These are phyloP conservation scores for Atractiella rhizophila DNA, from an alignment of 768 basidiomycete species.

Conservation along the genomic window DNA sequence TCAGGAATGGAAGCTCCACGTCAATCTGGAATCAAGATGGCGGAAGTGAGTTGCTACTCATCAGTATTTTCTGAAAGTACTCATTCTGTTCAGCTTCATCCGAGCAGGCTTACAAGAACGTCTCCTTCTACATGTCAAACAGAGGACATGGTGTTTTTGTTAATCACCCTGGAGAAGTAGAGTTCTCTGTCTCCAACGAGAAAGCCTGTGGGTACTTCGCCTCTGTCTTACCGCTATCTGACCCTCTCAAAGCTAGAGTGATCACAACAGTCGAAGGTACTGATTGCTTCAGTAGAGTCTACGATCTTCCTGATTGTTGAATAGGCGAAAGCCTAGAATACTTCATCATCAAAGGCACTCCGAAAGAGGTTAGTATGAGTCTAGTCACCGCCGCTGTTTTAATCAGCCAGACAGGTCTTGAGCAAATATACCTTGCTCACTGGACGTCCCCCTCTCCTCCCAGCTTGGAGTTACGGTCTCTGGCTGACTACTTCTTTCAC, in stretches of 20 bases:
- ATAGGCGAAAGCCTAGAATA: slow-evolving; percentile 37
- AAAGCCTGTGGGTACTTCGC: no score
- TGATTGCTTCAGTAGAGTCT: no score
- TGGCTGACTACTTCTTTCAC: slow-evolving; percentile 37
- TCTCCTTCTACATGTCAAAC: slow-evolving; percentile 19
- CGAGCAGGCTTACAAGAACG: slow-evolving; percentile 21
- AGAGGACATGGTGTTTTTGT: slow-evolving; percentile 46
- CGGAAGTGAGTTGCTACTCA: slow-evolving; percentile 27
- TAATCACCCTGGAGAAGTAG: slow-evolving; percentile 40
- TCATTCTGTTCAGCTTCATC: no score
- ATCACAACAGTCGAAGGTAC: slow-evolving; percentile 35
- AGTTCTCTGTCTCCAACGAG: slow-evolving; percentile 33
- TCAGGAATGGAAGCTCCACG: slow-evolving; percentile 31
- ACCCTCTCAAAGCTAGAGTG: slow-evolving; percentile 26
- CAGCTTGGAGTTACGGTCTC: no score
- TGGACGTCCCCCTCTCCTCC: no score
- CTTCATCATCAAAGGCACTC: slow-evolving; percentile 43
- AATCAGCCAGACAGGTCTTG: neutral
- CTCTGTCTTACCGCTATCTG: no score
- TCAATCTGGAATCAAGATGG: slow-evolving; percentile 52
- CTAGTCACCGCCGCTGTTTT: neutral
- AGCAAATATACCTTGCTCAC: neutral
- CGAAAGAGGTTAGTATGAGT: slow-evolving; percentile 31
- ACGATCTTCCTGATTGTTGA: slow-evolving; percentile 24
- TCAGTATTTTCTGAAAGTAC: no score